A percentile compares a stretch with the other conserved stretches of the same genome.
phyloP scores from a whole-genome alignment of 2,329 filamentous ascomycete species.

The Periconia macrospinosa region DNA sequence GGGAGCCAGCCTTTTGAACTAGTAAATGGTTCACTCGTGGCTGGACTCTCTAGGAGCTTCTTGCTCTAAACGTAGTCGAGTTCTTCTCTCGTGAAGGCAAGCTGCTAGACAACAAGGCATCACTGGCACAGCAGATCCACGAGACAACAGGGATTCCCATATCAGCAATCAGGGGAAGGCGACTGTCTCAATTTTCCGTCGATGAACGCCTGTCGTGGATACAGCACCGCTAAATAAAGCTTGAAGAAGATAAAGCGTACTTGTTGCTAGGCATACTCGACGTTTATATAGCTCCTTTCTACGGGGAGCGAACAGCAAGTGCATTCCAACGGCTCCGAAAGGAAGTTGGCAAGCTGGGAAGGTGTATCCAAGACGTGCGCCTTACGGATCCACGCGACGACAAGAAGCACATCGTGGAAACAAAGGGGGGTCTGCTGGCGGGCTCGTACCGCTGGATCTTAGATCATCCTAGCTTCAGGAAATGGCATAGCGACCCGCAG shows the following conservation, averaged over 20 bases:
- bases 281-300: background rate
- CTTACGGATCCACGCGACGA: no score
- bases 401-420: no score
- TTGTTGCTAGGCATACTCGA: slow-evolving; percentile 15
- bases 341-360: no score
- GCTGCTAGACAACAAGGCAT: slow-evolving; percentile 6
- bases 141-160: slow-evolving; percentile 9
- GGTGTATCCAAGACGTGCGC: no score
- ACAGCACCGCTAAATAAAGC: slow-evolving; percentile 10
- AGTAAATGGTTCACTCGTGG: slow-evolving; percentile 3
- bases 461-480: no score
- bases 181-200: slow-evolving; percentile 5
- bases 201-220: slow-evolving; percentile 10
- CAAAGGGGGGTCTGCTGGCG: no score
- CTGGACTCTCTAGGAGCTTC: slow-evolving; percentile 6
- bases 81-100: slow-evolving; percentile 13
- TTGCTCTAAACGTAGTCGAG: slow-evolving; percentile 9
- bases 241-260: slow-evolving; percentile 16
- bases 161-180: background rate
- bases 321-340: slow-evolving; percentile 12
- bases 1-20: background rate
- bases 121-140: slow-evolving; percentile 4
- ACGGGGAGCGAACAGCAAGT: slow-evolving; percentile 1
- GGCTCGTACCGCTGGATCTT: no score
- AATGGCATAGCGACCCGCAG: no score